These are phyloP conservation scores for Decorospora gaudefroyi DNA, from an alignment of 2,329 filamentous ascomycete genomes.

Conservation along the genomic window DNA sequence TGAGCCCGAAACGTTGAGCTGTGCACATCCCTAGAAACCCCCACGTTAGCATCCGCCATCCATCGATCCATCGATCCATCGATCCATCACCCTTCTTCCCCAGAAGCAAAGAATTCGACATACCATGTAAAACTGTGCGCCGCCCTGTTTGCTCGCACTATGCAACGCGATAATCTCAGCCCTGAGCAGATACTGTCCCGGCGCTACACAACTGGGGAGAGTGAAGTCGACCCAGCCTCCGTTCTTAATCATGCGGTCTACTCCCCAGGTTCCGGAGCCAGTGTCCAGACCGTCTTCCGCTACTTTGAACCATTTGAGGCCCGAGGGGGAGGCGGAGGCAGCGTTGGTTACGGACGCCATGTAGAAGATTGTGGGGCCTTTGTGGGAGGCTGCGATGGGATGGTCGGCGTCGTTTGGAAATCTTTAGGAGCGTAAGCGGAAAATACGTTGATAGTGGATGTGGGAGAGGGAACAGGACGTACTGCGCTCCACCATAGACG, in stretches of 20 bases:
- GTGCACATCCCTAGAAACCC: conserved; percentile 34
- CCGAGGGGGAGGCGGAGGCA: conserved; percentile 43
- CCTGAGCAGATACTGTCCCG: conserved; percentile 51
- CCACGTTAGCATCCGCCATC: neutral
- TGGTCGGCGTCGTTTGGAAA: conserved; percentile 53
- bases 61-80: no score
- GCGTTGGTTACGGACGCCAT: conserved; percentile 51
- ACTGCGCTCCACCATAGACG: conserved; percentile 59
- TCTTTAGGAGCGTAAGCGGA: conserved; percentile 1
- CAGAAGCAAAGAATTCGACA: no score
- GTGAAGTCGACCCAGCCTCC: conserved; percentile 53
- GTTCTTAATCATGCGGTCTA: conserved; percentile 55
- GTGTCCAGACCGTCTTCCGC: conserved; percentile 49
- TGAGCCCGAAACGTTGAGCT: conserved; percentile 41
- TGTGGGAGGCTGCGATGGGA: conserved; percentile 56
- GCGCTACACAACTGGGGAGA: conserved; percentile 44
- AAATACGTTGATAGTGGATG: neutral
- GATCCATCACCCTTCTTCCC: no score
- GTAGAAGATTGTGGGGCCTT: conserved; percentile 51
- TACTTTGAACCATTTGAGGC: conserved; percentile 52
- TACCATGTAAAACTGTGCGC: conserved; percentile 51
- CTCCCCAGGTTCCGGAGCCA: conserved; percentile 53
- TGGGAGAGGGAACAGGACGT: neutral
- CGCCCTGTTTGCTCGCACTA: conserved; percentile 38
- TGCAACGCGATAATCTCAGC: conserved; percentile 55